A percentile compares a stretch with the other conserved stretches of the same genome.
phyloP scores from a whole-genome alignment of 2,329 filamentous ascomycete species.

The Arthrobotrys entomopaga region DNA sequence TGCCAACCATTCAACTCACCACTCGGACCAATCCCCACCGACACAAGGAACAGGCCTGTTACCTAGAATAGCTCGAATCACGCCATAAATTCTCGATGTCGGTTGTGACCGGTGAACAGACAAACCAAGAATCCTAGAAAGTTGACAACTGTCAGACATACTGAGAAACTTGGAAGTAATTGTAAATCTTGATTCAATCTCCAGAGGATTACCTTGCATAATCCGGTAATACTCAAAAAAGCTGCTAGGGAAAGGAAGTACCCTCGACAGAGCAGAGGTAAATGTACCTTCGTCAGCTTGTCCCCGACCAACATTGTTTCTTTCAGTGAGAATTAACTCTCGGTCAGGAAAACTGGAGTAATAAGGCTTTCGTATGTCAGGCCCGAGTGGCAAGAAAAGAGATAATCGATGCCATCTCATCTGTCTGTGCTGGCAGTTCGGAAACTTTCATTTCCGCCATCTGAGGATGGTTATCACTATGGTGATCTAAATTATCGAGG shows the following conservation, averaged over 20 bases:
- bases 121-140: conserved; percentile 14
- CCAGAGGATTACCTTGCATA: no score
- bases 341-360: no score
- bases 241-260: background rate
- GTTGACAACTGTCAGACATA: conserved; percentile 45
- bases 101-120: no score
- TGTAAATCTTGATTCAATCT: no score
- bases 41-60: conserved; percentile 28
- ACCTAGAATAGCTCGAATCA: no score
- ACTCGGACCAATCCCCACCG: background rate
- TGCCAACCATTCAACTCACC: no score
- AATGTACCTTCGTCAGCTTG: background rate
- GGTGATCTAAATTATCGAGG: conserved; percentile 1
- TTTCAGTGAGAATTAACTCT: no score
- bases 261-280: background rate
- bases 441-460: no score
- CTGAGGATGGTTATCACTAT: no score
- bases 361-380: no score
- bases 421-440: background rate
- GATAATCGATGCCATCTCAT: conserved; percentile 44
- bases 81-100: no score
- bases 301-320: background rate
- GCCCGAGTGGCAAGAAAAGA: background rate
- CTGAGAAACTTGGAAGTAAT: conserved; percentile 26
- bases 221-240: background rate